phyloP scores from a whole-genome alignment of 768 basidiomycete species.

The Suillus hirtellus region DNA sequence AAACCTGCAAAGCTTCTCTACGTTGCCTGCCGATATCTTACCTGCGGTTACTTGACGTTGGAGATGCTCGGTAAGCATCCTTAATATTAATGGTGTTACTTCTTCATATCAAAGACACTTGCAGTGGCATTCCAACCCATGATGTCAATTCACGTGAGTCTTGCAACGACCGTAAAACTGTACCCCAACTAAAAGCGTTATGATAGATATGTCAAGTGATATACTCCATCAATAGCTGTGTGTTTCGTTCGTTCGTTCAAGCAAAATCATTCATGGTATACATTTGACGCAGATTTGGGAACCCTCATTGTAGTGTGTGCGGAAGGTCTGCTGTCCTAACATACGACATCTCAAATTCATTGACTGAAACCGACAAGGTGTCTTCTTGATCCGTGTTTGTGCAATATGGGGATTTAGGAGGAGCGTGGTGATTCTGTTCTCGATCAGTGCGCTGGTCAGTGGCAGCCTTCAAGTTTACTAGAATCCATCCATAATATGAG shows the following conservation, averaged over 20 bases:
- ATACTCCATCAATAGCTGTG: not conserved
- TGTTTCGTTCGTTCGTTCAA: not conserved
- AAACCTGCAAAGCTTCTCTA: conserved; percentile 3
- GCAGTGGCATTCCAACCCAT: conserved; percentile 3
- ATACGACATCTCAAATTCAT: no score
- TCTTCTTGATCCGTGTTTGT: not conserved
- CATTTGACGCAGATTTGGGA: not conserved
- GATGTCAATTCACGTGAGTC: conserved; percentile 5
- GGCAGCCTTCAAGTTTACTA: not conserved
- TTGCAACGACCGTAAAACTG: not conserved
- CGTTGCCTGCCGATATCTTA: conserved; percentile 15
- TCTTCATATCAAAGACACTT: not conserved
- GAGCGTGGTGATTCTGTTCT: not conserved
- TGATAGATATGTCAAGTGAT: conserved; percentile 1
- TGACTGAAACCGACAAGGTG: not conserved
- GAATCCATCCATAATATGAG: not conserved
- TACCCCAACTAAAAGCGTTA: not conserved
- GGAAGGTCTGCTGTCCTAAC: not conserved
- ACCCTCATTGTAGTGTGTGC: not conserved
- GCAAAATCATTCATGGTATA: not conserved
- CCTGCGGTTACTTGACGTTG: conserved; percentile 2
- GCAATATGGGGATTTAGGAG: conserved; percentile 5
- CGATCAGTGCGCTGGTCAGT: not conserved
- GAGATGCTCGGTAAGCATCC: not conserved
- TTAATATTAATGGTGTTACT: no score